Percentiles rank a stretch among this genome's conserved stretches.
phyloP scores from a whole-genome alignment of 768 basidiomycete species.

The Clavaria fumosa region DNA sequence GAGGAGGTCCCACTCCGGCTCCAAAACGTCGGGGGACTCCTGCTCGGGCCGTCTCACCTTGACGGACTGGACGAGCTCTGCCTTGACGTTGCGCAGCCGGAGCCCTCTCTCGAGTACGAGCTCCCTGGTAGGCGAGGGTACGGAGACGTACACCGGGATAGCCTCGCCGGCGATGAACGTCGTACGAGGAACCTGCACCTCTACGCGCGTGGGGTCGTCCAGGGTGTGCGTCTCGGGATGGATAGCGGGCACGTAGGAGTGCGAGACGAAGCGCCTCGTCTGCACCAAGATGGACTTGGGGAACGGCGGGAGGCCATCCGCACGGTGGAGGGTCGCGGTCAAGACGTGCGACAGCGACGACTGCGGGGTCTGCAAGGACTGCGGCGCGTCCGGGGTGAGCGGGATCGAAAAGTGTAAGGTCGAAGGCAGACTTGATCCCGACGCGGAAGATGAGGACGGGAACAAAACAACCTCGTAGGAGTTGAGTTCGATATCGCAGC shows the following conservation, averaged over 20 bases:
- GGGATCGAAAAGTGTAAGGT: constrained; percentile 73
- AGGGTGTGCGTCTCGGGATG: constrained; percentile 45
- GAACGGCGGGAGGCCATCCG: constrained; percentile 25
- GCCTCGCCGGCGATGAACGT: constrained; percentile 58
- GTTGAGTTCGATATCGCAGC: constrained; percentile 51
- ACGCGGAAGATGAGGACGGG: constrained; percentile 19
- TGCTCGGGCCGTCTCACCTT: constrained; percentile 32
- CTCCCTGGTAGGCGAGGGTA: constrained; percentile 59
- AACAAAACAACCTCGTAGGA: constrained; percentile 41
- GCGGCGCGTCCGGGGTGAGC: constrained; percentile 63
- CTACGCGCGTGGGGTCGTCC: constrained; percentile 48
- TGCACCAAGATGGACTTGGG: constrained; percentile 51
- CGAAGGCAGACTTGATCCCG: constrained; percentile 32
- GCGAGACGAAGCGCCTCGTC: constrained; percentile 59
- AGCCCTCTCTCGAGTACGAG: constrained; percentile 56
- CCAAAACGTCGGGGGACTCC: constrained; percentile 25
- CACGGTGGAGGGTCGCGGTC: constrained; percentile 47
- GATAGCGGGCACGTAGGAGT: constrained; percentile 36
- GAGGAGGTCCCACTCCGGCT: constrained; percentile 17
- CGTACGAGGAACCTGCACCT: constrained; percentile 57
- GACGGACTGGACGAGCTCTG: constrained; percentile 59
- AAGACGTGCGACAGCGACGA: constrained; percentile 61
- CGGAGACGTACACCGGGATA: constrained; percentile 65
- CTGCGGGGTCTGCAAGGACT: constrained; percentile 61
- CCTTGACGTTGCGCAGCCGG: constrained; percentile 64